Percentiles rank a stretch among this genome's conserved stretches.
Conservation (phyloP, 1,139 yeast genomes). For the Hansenula sp. region DNA sequence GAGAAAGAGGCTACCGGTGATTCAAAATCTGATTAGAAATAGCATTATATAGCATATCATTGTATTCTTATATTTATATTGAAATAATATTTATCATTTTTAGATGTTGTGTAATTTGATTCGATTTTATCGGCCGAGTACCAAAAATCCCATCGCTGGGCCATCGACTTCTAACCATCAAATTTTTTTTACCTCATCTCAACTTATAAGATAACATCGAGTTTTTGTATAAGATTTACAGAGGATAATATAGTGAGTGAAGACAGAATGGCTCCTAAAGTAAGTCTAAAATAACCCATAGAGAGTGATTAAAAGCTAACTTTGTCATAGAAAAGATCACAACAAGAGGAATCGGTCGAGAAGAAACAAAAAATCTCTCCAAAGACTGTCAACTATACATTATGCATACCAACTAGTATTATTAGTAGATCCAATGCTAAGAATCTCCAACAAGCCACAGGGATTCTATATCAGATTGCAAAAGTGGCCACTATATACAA, state of each 20-base stretch:
- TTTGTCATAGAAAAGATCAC: slow-evolving; percentile 1
- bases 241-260: too few relatives aligned
- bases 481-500: slow-evolving; percentile 65
- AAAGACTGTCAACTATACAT: slow-evolving; percentile 32
- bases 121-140: not conserved
- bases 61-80: not conserved
- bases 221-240: too few relatives aligned
- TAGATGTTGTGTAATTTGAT: not conserved
- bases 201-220: too few relatives aligned
- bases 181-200: not conserved
- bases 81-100: too few relatives aligned
- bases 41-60: not conserved
- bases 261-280: slow-evolving; percentile 2
- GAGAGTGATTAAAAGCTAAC: not conserved
- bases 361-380: slow-evolving; percentile 1
- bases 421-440: slow-evolving; percentile 49
- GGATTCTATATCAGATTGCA: slow-evolving; percentile 73
- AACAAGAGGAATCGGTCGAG: slow-evolving; percentile 1
- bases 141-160: not conserved
- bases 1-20: not conserved
- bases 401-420: slow-evolving; percentile 65
- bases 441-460: slow-evolving; percentile 69
- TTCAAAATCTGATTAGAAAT: not conserved
- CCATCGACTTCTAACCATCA: slow-evolving; percentile 1
- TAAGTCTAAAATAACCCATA: not conserved